Evolutionary conservation across 768 basidiomycete genomes (phyloP).

Genomic region (Pleurotus eryngii): DNA sequence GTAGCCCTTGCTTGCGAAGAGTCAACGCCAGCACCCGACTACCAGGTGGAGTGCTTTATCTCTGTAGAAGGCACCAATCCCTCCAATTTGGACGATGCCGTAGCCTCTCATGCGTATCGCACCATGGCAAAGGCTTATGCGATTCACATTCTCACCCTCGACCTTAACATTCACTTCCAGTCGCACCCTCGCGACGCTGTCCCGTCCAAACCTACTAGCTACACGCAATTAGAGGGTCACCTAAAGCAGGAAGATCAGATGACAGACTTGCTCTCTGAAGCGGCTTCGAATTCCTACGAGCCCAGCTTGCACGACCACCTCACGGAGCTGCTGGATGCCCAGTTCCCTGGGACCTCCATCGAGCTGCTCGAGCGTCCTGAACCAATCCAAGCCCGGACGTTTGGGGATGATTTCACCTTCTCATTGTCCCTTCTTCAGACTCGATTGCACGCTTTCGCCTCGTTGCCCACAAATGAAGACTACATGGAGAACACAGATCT

Average conservation of each 20-base stretch:
- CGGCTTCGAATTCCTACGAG: slow-evolving; percentile 67
- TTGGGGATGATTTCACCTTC: slow-evolving; percentile 80
- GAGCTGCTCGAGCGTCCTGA: slow-evolving; percentile 62
- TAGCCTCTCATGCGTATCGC: slow-evolving; percentile 65
- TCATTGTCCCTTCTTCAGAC: slow-evolving; percentile 54
- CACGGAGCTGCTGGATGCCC: slow-evolving; percentile 39
- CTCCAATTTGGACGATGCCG: slow-evolving; percentile 56
- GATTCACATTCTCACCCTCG: slow-evolving; percentile 68
- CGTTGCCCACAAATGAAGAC: slow-evolving; percentile 25
- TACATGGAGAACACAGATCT: slow-evolving; percentile 41
- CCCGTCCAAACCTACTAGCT: slow-evolving; percentile 55
- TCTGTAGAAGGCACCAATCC: slow-evolving; percentile 46
- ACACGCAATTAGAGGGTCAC: slow-evolving; percentile 47
- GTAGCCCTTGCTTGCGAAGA: slow-evolving; percentile 62
- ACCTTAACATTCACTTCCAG: slow-evolving; percentile 62
- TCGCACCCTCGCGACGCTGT: slow-evolving; percentile 31
- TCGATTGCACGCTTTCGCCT: slow-evolving; percentile 53
- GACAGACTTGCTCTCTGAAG: slow-evolving; percentile 64
- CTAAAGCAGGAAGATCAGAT: slow-evolving; percentile 65
- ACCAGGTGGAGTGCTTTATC: slow-evolving; percentile 48
- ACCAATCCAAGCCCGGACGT: slow-evolving; percentile 66
- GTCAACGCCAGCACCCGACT: slow-evolving; percentile 72
- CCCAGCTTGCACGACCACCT: slow-evolving; percentile 69
- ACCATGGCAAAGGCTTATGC: slow-evolving; percentile 72
- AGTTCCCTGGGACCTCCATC: slow-evolving; percentile 60